These are phyloP conservation scores for Stromatinia cepivora DNA, from an alignment of 2,329 filamentous ascomycete species.

Conservation along the genomic window DNA sequence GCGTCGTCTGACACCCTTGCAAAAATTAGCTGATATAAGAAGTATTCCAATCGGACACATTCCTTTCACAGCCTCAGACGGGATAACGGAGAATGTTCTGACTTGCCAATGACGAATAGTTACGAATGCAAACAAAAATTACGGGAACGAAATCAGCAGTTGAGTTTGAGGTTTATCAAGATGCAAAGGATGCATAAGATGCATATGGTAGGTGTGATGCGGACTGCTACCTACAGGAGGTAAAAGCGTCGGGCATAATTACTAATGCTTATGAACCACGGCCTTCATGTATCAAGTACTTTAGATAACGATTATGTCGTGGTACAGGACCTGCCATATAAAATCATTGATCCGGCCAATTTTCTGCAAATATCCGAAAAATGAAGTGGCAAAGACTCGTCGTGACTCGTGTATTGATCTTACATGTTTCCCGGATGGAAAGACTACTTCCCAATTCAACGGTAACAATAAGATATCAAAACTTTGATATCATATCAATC, in stretches of 20 bases:
- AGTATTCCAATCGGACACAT: background rate
- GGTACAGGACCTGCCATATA: background rate
- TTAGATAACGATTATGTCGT: background rate
- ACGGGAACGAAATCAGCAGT: background rate
- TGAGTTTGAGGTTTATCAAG: conserved; percentile 1
- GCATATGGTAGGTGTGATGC: background rate
- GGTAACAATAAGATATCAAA: background rate
- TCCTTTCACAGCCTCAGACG: conserved; percentile 10
- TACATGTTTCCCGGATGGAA: background rate
- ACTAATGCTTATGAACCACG: background rate
- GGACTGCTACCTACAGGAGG: background rate
- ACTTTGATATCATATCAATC: conserved; percentile 5
- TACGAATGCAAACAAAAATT: background rate
- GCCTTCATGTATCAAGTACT: background rate
- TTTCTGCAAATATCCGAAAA: background rate
- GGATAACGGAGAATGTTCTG: conserved; percentile 4
- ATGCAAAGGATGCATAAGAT: background rate
- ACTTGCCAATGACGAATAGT: background rate
- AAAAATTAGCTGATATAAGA: conserved; percentile 12
- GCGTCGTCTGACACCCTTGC: conserved; percentile 18
- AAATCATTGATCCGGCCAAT: background rate
- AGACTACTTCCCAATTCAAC: conserved; percentile 3
- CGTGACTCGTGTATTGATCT: background rate
- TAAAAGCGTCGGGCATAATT: background rate
- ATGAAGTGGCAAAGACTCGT: background rate